Conservation (phyloP, 176 grass and related monocot species). For the Stipa capillata region DNA sequence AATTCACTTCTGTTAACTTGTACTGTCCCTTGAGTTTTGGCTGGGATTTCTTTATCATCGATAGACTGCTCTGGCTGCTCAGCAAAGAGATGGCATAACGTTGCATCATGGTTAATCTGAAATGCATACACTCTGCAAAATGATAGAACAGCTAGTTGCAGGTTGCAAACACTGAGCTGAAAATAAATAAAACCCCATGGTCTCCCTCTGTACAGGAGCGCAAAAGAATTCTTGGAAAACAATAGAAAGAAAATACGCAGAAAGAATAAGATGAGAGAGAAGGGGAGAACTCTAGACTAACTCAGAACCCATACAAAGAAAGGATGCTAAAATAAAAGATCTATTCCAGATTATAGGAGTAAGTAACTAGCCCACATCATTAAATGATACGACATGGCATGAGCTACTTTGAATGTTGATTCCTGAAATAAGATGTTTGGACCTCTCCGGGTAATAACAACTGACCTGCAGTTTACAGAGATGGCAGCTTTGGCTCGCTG, state of each 20-base stretch:
- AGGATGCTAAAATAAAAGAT: background rate
- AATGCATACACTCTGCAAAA: too few species aligned
- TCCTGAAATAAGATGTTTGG: background rate
- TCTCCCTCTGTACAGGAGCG: background rate
- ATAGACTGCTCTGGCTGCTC: slow-evolving; percentile 10
- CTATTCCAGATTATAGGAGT: background rate
- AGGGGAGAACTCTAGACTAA: background rate
- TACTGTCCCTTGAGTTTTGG: background rate
- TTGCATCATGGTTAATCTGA: background rate
- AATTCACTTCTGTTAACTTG: background rate
- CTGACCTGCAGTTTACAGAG: slow-evolving; percentile 51
- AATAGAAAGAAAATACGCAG: background rate
- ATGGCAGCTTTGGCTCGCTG: slow-evolving; percentile 56
- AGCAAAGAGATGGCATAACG: background rate
- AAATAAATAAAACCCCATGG: background rate
- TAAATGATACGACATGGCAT: background rate
- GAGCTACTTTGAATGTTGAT: background rate
- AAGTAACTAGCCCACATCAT: background rate
- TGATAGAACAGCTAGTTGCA: background rate
- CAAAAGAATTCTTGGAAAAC: background rate
- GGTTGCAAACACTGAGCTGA: background rate
- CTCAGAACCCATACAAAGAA: background rate
- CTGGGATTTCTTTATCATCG: background rate
- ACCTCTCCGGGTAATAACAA: background rate
- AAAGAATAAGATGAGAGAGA: too few species aligned